phyloP scores from a whole-genome alignment of 2,329 filamentous ascomycete species.

The Exserohilum turcica region DNA sequence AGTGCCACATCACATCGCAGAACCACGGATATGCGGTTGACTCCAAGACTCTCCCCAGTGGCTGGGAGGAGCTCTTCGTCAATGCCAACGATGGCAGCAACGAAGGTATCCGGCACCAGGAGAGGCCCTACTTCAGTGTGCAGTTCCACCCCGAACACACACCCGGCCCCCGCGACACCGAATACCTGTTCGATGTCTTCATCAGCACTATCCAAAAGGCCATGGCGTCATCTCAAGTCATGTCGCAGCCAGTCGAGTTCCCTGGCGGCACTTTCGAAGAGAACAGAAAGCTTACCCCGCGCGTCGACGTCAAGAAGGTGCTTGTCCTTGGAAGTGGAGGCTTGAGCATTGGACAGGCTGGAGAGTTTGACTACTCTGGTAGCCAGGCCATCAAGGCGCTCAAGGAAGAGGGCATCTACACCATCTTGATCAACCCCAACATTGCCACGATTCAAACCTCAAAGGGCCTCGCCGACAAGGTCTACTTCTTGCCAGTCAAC shows the following conservation, averaged over 20 bases:
- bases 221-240: slow-evolving; percentile 67
- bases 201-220: slow-evolving; percentile 80
- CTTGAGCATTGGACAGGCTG: slow-evolving; percentile 95
- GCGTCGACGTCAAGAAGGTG: slow-evolving; percentile 89
- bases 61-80: slow-evolving; percentile 93
- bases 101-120: slow-evolving; percentile 89
- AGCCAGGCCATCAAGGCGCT: slow-evolving; percentile 98
- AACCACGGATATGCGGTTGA: slow-evolving; percentile 98
- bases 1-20: slow-evolving; percentile 98
- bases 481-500: slow-evolving; percentile 97
- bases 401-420: slow-evolving; percentile 98
- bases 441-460: slow-evolving; percentile 99
- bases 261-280: slow-evolving; percentile 82
- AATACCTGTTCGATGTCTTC: slow-evolving; percentile 97
- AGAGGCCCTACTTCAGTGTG: slow-evolving; percentile 95
- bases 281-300: slow-evolving; percentile 75
- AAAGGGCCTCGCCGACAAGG: slow-evolving; percentile 96
- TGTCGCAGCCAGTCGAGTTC: slow-evolving; percentile 79
- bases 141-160: slow-evolving; percentile 99
- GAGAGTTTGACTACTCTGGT: slow-evolving; percentile 98
- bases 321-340: slow-evolving; percentile 93
- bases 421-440: slow-evolving; percentile 97
- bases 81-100: slow-evolving; percentile 99
- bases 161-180: slow-evolving; percentile 91
- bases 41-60: slow-evolving; percentile 71